A percentile compares a stretch with the other conserved stretches of the same genome.
These are phyloP conservation scores for Skeletonema costatum DNA, from an alignment of 108 stramenopile genomes.

Conservation along the genomic window DNA sequence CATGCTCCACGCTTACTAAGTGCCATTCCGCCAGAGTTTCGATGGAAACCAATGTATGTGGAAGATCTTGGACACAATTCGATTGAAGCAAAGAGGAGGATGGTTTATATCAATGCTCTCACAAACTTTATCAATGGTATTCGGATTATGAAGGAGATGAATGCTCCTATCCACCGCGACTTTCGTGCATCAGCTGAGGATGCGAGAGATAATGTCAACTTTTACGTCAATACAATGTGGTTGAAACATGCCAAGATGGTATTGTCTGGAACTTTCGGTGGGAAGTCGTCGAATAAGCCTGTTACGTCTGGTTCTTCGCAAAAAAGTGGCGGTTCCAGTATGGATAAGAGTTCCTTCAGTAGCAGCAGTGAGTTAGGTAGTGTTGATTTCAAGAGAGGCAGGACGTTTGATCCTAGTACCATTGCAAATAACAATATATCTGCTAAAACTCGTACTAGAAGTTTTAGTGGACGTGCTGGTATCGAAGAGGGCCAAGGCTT, in stretches of 20 bases:
- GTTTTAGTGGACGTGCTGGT: not conserved
- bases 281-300: not conserved
- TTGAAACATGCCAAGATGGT: conserved; percentile 28
- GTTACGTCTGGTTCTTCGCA: not conserved
- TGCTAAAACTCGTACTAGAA: not conserved
- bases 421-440: not conserved
- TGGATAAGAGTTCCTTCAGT: not conserved
- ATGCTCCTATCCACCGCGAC: conserved; percentile 8
- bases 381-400: not conserved
- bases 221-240: conserved; percentile 45
- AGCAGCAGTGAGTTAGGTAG: not conserved
- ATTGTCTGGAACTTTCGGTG: conserved; percentile 8
- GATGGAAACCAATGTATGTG: conserved; percentile 73
- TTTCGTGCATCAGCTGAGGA: conserved; percentile 19
- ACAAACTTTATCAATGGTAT: conserved; percentile 18
- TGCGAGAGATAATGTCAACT: conserved; percentile 18
- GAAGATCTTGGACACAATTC: conserved; percentile 74
- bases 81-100: conserved; percentile 54
- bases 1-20: conserved; percentile 69
- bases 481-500: not conserved
- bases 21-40: conserved; percentile 51
- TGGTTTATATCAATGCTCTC: conserved; percentile 22
- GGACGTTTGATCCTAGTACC: not conserved
- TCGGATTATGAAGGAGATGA: not conserved
- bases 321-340: not conserved